phyloP scores from a whole-genome alignment of 2,329 filamentous ascomycete genomes.

The Penicillium sp. region DNA sequence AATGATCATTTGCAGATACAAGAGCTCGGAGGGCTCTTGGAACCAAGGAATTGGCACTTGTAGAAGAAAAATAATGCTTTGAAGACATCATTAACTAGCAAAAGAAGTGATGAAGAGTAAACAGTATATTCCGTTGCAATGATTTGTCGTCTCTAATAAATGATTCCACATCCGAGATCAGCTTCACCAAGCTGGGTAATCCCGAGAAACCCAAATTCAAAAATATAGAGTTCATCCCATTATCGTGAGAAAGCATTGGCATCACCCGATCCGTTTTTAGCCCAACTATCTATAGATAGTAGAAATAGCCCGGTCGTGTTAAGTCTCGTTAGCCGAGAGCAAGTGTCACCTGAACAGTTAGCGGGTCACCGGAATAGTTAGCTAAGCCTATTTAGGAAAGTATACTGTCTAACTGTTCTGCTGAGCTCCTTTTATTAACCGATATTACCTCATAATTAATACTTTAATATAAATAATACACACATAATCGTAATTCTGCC shows the following conservation, averaged over 20 bases:
- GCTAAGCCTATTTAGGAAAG: no score
- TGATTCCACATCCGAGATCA: neutral
- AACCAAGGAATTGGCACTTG: constrained; percentile 13
- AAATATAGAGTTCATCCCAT: neutral
- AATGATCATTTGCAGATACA: constrained; percentile 9
- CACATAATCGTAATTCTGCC: no score
- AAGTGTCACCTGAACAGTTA: no score
- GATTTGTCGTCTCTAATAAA: neutral
- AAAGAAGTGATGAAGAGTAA: neutral
- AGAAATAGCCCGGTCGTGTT: neutral
- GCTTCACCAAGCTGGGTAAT: neutral
- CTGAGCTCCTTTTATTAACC: no score
- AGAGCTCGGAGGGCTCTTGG: constrained; percentile 8
- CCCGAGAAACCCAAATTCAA: neutral
- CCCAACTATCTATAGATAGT: neutral
- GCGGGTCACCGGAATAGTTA: no score
- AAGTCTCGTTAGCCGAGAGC: no score
- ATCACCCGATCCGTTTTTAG: constrained; percentile 6
- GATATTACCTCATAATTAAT: no score
- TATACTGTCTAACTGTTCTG: no score
- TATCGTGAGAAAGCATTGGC: neutral
- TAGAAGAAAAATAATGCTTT: constrained; percentile 13
- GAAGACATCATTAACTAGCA: constrained; percentile 2
- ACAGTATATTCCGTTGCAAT: neutral
- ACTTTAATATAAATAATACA: no score